Evolutionary conservation across 352 stramenopile species (phyloP), one percentile per base, ranked within the genome.

Genomic region (Pythium scleroteichum): DNA sequence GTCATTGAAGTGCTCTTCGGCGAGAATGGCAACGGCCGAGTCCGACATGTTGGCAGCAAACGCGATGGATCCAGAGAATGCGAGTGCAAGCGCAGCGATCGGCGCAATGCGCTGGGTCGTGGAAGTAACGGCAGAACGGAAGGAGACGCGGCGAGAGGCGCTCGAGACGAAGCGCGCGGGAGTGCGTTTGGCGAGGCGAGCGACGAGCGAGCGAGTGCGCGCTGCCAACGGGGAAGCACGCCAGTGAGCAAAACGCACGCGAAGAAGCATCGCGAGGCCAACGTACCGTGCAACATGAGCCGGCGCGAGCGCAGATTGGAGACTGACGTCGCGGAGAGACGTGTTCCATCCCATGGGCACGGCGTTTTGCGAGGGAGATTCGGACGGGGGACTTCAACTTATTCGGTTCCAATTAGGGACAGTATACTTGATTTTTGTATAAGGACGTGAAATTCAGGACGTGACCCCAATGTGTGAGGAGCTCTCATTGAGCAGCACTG

Each of bases 1-100:
- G 72, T 91, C 75, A 55, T 90, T 83, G 69, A 92, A 95, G 53
- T 89, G 76, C 62, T 95, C 86, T 59, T 95, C 84, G 14, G 84
- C 82, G 46, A 83, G 74, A 33, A 88, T 68, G 13, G 82, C 81
- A 41, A 79, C 71, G 6, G 81, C 62, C 0, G 85, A 92, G 41
- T 92, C 82, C 68, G 80, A 86, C 62, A 74, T 76, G 10, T 47
- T 66, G 23, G 38, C 59, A 24, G 55, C 35, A 16, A 59, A 66
- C 29, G 59, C 59, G 33, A 66, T 60, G 49, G 59, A 55, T 54
- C 50, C 50, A 23, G 59, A 59, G 42, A 66, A 22, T 20, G 47
- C 56, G 27, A 64, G 35, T 29, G 59, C 38, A 19, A 56, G 44
- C 9, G 61, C 46, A 17, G 42, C 42, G 10, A 58, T 23, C 17